Evolutionary conservation across 805 yeast genomes (phyloP), one percentile per base, ranked within the genome.

Genomic region (Ogataea thermomethanolica): DNA sequence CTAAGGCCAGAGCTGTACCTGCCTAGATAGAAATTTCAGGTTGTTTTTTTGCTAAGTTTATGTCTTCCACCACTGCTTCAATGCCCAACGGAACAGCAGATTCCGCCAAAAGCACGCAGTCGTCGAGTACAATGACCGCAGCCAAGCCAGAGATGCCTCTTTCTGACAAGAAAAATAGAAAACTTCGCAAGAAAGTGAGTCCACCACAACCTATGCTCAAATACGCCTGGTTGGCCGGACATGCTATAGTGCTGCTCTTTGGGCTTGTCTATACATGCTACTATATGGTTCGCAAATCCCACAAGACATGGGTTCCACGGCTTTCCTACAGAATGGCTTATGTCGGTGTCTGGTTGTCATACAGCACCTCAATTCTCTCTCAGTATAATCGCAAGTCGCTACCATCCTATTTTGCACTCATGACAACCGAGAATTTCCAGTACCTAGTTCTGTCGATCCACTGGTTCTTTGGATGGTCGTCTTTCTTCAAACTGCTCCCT

Each of bases 391-490:
- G 77, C 13, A 65, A 69, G 22, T 51, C 66, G 5, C 68, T 73
- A 37, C 95, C 95, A 6, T 70, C 80, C 5, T 71, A 78, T 55
- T 73, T 74, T 41, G 76, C 80, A 4, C 65, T 89, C 56, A 55
- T 86, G 39, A 79, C 89, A 8, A 76, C 87, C 17, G 87, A 78
- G 50, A 84, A 85, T 58, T 84, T 84, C 68, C 96, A 87, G 61
- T 77, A 75, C 54, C 64, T 79, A 39, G 46, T 75, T 3, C 61
- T 84, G 40, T 74, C 80, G 0, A 21, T 58, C 3, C 62, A 78
- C 13, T 84, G 91, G 91, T 55, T 77, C 34, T 59, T 81, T 40
- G 76, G 82, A 28, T 77, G 84, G 62, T 70, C 73, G 45, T 80
- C 89, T 1, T 62, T 76, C 5, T 81, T 79, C 65, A 84, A 83